phyloP scores from a whole-genome alignment of 164 flowering plant species.

The Annona cherimola region DNA sequence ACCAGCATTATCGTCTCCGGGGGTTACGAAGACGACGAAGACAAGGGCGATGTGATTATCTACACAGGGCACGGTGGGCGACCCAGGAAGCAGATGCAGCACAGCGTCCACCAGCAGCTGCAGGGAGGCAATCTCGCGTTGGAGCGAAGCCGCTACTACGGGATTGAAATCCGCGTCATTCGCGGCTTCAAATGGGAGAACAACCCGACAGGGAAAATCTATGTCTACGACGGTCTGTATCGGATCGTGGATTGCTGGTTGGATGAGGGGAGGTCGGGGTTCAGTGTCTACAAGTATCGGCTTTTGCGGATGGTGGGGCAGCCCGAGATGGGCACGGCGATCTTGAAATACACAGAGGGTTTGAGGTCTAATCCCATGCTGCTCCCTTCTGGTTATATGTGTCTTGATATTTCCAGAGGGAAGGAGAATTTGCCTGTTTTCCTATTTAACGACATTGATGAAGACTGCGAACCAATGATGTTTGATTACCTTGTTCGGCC shows the following conservation, averaged over 20 bases:
- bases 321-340: constrained; percentile 72
- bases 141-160: constrained; percentile 76
- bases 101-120: constrained; percentile 59
- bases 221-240: constrained; percentile 90
- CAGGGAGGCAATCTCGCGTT: constrained; percentile 85
- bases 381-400: constrained; percentile 58
- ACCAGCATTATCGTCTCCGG: constrained; percentile 88
- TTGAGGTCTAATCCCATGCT: constrained; percentile 44
- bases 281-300: constrained; percentile 77
- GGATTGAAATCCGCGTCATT: constrained; percentile 79
- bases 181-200: constrained; percentile 62
- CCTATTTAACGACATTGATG: constrained; percentile 73
- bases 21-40: constrained; percentile 89
- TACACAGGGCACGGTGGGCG: constrained; percentile 91
- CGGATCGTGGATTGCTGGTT: constrained; percentile 62
- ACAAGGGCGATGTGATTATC: constrained; percentile 58
- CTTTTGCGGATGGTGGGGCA: constrained; percentile 68
- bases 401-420: constrained; percentile 57
- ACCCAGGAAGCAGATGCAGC: constrained; percentile 31
- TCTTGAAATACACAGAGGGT: constrained; percentile 47
- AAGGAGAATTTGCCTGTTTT: constrained; percentile 63
- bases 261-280: constrained; percentile 86
- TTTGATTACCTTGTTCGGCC: constrained; percentile 54
- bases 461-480: constrained; percentile 47
- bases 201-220: constrained; percentile 47